Evolutionary conservation across 2,329 filamentous ascomycete genomes (phyloP).

Genomic region (Trichophyton benhamiae): DNA sequence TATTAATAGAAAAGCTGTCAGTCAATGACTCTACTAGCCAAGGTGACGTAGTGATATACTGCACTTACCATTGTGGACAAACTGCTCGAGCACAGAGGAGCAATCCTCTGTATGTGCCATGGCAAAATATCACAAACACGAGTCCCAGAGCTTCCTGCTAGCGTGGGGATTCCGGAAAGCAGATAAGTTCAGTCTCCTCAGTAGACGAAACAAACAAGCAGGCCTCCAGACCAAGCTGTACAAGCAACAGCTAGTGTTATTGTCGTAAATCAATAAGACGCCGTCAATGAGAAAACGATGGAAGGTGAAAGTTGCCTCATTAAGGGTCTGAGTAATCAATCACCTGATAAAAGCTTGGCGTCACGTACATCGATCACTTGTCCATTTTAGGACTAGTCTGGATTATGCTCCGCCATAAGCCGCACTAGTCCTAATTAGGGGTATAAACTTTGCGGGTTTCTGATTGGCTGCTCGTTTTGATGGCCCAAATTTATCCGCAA

Average conservation of each 20-base stretch:
- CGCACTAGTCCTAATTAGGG: not conserved
- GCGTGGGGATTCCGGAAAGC: not conserved
- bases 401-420: not conserved
- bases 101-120: conserved; percentile 48
- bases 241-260: not conserved
- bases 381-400: not conserved
- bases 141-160: not conserved
- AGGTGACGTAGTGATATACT: not conserved
- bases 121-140: not conserved
- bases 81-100: conserved; percentile 52
- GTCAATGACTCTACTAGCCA: not conserved
- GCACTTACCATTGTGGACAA: conserved; percentile 48
- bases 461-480: conserved; percentile 6
- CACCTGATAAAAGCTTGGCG: not conserved
- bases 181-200: not conserved
- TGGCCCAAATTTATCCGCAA: not conserved
- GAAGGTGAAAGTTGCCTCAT: not conserved
- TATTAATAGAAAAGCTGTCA: conserved; percentile 16
- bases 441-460: not conserved
- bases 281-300: not conserved
- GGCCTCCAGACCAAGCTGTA: not conserved
- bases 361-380: not conserved
- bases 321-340: not conserved
- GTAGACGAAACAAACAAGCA: not conserved
- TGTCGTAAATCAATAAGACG: not conserved